Base-by-base conservation (phyloP, 768 basidiomycete species). In the Termitomyces sp. region DNA sequence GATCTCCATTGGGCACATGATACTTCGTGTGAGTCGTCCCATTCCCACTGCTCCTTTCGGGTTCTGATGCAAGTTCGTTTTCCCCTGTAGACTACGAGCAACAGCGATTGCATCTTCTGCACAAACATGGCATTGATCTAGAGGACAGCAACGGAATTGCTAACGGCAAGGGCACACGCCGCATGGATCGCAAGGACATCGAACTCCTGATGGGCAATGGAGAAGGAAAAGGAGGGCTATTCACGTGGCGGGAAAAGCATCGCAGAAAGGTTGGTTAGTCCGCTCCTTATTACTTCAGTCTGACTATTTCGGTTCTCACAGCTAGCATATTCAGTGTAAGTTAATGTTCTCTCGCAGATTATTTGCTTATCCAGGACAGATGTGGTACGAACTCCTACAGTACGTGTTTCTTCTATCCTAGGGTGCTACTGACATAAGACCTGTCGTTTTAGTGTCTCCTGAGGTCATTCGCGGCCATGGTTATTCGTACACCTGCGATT, bases 1-100 rank as follows among this genome's bases (percentile, higher is more conserved):
- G 91, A 95, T 80, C 82, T 94, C 61, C 96, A 96, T 75, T 97
- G 96, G 96, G 92, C 94, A 22, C 95, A 98, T 75, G 95, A 98
- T 75, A 95, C 94, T 32, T 89, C 89, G 59, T 96, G 92, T 93
- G 62, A 61, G 75, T 70, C 51, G 53, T 69, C 59, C 62, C 60
- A 59, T 63, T 52, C 57, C 61, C 18, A 22, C 38, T n/a, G n/a
- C n/a, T 44, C 35, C 39, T 51, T 42, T 49, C 39, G n/a, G 52
- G 38, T 53, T 55, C 46, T 46, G 48, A 58, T 61, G 62, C 70
- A 61, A 70, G 56, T 55, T 62, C 49, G 24, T 36, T 33, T 33
- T 4, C 28, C n/a, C 28, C 7, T 62, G 58, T 66, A 94, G 92
- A 98, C 79, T 98, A 94, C 74, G 95, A 98, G 68, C 91, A 95